Percentiles rank a stretch among this genome's conserved stretches.
These are phyloP conservation scores for Capsella rubella DNA, from an alignment of 441 rosid species.

Conservation along the genomic window DNA sequence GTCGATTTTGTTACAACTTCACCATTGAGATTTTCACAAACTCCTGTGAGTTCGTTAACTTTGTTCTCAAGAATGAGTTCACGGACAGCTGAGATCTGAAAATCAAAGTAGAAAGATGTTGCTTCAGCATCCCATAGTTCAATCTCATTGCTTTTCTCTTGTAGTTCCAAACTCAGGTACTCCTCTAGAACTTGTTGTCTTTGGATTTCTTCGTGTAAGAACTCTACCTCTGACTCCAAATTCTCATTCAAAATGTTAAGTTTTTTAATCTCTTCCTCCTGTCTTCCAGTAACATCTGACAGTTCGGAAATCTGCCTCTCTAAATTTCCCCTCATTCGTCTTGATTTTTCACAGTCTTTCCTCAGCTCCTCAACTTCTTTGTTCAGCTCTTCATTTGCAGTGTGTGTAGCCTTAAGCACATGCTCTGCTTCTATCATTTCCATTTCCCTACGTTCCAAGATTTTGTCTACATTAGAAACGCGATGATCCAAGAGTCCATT, in stretches of 20 bases:
- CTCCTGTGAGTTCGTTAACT: constrained; percentile 62
- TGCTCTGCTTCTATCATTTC: constrained; percentile 70
- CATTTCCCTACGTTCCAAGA: constrained; percentile 58
- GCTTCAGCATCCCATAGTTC: constrained; percentile 79
- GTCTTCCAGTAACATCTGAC: constrained; percentile 50
- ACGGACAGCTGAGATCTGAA: constrained; percentile 63
- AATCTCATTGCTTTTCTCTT: constrained; percentile 65
- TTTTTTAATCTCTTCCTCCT: constrained; percentile 59
- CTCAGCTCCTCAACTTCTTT: constrained; percentile 66
- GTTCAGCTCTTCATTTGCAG: constrained; percentile 56
- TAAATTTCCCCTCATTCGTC: constrained; percentile 42
- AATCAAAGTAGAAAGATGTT: constrained; percentile 68
- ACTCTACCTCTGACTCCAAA: constrained; percentile 60
- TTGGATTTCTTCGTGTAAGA: constrained; percentile 60
- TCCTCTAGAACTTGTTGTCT: constrained; percentile 58
- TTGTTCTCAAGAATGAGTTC: constrained; percentile 70
- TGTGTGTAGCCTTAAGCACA: constrained; percentile 63
- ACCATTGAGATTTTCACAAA: constrained; percentile 59
- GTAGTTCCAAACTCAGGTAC: constrained; percentile 63
- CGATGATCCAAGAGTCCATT: constrained; percentile 64
- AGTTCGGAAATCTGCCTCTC: constrained; percentile 59
- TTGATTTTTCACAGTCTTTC: constrained; percentile 62
- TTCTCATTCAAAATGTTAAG: constrained; percentile 59
- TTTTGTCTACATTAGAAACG: constrained; percentile 57
- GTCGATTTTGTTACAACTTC: constrained; percentile 48